Conservation (phyloP, 768 basidiomycete species). For the Hygrophoropsis aurantiaca region DNA sequence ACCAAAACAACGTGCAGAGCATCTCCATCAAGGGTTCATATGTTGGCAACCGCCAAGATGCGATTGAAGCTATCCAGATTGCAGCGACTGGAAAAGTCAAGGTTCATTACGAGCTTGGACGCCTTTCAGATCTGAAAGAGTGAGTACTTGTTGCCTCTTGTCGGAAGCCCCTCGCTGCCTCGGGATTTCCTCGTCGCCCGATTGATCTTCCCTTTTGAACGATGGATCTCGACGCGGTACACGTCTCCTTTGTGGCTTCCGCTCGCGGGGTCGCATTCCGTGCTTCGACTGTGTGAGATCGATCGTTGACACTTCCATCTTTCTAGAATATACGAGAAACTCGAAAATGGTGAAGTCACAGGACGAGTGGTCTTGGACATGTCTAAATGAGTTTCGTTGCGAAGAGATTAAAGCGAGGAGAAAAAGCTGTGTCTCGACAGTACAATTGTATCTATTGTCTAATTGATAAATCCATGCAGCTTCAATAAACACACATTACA, state of each 20-base stretch:
- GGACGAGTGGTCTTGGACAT: constrained; percentile 43
- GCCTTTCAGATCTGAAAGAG: constrained; percentile 51
- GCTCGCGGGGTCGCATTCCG: too few species aligned
- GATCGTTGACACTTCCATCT: not conserved
- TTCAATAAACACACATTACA: too few species aligned
- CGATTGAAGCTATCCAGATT: constrained; percentile 76
- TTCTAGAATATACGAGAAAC: constrained; percentile 37
- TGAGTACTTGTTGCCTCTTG: constrained; percentile 29
- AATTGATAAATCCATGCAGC: too few species aligned
- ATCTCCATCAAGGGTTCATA: constrained; percentile 35
- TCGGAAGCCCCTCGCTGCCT: not conserved
- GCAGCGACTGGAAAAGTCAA: constrained; percentile 72
- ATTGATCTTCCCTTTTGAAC: too few species aligned
- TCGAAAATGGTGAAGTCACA: constrained; percentile 39
- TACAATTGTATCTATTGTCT: not conserved
- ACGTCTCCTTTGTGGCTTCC: too few species aligned
- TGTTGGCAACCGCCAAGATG: constrained; percentile 79
- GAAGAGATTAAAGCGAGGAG: too few species aligned
- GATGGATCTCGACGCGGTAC: not conserved
- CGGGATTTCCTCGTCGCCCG: not conserved
- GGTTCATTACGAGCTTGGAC: constrained; percentile 48
- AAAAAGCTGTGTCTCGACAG: not conserved
- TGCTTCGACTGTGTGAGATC: not conserved
- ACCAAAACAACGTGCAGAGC: constrained; percentile 22
- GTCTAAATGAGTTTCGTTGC: constrained; percentile 17